Percentiles rank a stretch among this genome's conserved stretches.
phyloP scores from a whole-genome alignment of 305 asterid genomes.

The Petunia hybrid region DNA sequence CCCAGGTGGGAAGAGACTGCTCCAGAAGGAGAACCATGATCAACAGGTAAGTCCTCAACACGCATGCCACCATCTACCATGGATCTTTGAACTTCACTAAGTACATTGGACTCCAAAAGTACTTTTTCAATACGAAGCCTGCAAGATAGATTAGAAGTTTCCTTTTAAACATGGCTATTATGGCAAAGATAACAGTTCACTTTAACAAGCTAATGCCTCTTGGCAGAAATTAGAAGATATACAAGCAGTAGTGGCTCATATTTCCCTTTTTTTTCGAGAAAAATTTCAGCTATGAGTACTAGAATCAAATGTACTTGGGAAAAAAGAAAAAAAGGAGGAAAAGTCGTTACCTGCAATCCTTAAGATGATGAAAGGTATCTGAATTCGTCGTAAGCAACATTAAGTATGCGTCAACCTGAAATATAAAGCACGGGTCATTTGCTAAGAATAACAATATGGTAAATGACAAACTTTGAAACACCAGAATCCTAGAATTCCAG shows the following conservation, averaged over 20 bases:
- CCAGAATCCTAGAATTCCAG: neutral
- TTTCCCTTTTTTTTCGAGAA: slow-evolving; percentile 15
- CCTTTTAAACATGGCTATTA: neutral
- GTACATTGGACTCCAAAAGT: slow-evolving; percentile 85
- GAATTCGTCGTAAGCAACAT: slow-evolving; percentile 87
- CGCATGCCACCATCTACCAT: slow-evolving; percentile 87
- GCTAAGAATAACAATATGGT: neutral
- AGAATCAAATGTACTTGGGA: slow-evolving; percentile 4
- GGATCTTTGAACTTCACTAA: slow-evolving; percentile 92
- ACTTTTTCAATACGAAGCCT: slow-evolving; percentile 88
- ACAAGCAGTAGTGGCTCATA: neutral
- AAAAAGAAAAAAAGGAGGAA: slow-evolving; percentile 22
- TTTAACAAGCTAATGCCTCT: slow-evolving; percentile 29
- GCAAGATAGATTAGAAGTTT: slow-evolving; percentile 40
- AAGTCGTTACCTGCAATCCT: slow-evolving; percentile 82
- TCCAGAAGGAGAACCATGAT: slow-evolving; percentile 66
- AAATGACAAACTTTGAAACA: neutral
- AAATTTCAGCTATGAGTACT: neutral
- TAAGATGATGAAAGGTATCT: slow-evolving; percentile 89
- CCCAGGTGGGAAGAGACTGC: slow-evolving; percentile 64
- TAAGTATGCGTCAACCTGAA: slow-evolving; percentile 87
- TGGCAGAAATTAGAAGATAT: neutral
- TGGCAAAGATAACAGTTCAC: slow-evolving; percentile 5
- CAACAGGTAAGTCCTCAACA: slow-evolving; percentile 75
- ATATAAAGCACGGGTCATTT: slow-evolving; percentile 38